Conservation (phyloP, 1,284 basidiomycete species). For the Mycosarcoma mackinlayi region DNA sequence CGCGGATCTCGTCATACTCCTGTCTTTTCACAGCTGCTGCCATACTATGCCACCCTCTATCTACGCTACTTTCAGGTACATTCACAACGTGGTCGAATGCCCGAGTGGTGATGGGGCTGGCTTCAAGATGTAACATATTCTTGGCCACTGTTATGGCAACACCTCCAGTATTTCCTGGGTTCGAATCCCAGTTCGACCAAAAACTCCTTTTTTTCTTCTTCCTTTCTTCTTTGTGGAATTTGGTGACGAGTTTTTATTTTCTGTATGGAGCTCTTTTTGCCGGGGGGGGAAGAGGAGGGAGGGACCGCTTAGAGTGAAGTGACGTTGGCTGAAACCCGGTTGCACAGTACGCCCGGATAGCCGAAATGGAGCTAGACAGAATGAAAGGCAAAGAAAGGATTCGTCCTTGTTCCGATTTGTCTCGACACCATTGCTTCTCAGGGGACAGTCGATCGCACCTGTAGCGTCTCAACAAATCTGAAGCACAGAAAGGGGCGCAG, state of each 20-base stretch:
- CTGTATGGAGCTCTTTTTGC: too few species aligned
- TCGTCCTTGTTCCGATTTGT: too few species aligned
- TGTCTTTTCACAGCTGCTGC: too few species aligned
- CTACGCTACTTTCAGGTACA: background rate
- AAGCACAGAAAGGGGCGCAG: too few species aligned
- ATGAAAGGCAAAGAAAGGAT: constrained; percentile 9
- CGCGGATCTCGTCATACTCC: too few species aligned
- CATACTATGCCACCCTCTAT: too few species aligned
- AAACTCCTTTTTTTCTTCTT: constrained; percentile 16
- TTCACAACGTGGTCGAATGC: constrained; percentile 43
- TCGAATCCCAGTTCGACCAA: constrained; percentile 56
- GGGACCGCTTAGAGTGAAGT: too few species aligned
- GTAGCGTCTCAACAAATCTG: too few species aligned
- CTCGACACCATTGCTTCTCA: too few species aligned
- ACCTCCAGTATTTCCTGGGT: constrained; percentile 53
- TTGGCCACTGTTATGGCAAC: constrained; percentile 49
- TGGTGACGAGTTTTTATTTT: background rate
- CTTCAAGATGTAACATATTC: constrained; percentile 40
- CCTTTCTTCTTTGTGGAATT: background rate
- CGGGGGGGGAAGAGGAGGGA: background rate
- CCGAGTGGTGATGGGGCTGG: constrained; percentile 57
- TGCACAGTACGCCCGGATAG: too few species aligned
- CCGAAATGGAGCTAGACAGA: constrained; percentile 11
- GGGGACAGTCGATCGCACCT: too few species aligned
- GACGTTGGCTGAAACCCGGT: too few species aligned